Conservation (phyloP, 495 filamentous ascomycete genomes). For the Melanomma pulvis-pyrius region DNA sequence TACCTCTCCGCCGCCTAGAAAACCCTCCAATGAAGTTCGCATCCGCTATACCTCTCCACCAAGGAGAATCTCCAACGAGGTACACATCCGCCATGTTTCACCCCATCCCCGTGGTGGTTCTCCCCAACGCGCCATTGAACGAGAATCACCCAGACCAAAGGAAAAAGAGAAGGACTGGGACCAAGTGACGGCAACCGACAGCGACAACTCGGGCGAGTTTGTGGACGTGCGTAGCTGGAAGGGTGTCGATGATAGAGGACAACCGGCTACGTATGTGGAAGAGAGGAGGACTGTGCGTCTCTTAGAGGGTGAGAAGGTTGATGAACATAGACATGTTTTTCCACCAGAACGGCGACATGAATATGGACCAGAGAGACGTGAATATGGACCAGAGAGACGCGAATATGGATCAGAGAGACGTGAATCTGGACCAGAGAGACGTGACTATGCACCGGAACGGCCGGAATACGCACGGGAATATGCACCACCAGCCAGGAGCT, state of each 20-base stretch:
- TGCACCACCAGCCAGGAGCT: not conserved
- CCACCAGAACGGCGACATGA: no score
- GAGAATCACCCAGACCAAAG: no score
- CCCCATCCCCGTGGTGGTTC: not conserved
- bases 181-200: conserved; percentile 18
- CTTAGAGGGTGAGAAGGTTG: not conserved
- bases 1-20: not conserved
- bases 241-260: conserved; percentile 25
- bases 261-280: conserved; percentile 25
- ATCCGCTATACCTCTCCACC: conserved; percentile 5
- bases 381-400: not conserved
- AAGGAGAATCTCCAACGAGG: not conserved
- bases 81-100: not conserved
- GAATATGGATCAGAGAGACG: not conserved
- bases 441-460: not conserved
- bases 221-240: conserved; percentile 19
- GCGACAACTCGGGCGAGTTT: conserved; percentile 13
- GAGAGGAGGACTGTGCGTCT: conserved; percentile 13
- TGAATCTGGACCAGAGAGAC: not conserved
- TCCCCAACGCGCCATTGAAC: not conserved
- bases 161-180: conserved; percentile 17
- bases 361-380: not conserved
- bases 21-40: not conserved
- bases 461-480: not conserved
- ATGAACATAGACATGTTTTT: not conserved